phyloP scores from a whole-genome alignment of 2,329 filamentous ascomycete species.

The Cercospora janseana region DNA sequence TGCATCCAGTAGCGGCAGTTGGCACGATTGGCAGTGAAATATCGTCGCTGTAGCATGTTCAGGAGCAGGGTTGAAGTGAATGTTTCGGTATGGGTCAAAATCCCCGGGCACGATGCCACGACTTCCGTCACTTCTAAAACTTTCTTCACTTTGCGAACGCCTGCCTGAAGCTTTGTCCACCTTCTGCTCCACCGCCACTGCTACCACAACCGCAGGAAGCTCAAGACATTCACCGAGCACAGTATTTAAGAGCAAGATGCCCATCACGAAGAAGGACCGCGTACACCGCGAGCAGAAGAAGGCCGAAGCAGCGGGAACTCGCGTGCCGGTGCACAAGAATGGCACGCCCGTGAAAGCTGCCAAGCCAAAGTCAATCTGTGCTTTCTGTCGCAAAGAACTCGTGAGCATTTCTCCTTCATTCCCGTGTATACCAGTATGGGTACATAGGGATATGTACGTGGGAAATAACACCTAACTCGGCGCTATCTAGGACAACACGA shows the following conservation, averaged over 20 bases:
- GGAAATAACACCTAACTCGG: neutral
- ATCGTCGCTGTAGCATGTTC: too few relatives aligned
- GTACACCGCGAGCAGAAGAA: conserved; percentile 57
- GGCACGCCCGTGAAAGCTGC: conserved; percentile 55
- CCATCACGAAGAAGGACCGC: conserved; percentile 53
- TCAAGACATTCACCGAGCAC: neutral
- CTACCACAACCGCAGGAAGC: neutral
- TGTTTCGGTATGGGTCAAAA: too few relatives aligned
- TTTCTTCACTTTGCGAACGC: too few relatives aligned
- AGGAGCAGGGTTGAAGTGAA: too few relatives aligned
- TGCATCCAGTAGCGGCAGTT: too few relatives aligned
- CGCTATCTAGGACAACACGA: conserved; percentile 45
- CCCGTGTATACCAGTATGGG: neutral
- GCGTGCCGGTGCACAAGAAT: conserved; percentile 55
- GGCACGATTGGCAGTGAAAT: too few relatives aligned
- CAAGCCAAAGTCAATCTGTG: conserved; percentile 50
- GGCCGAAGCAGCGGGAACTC: conserved; percentile 55
- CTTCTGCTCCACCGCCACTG: too few relatives aligned
- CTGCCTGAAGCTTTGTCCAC: too few relatives aligned
- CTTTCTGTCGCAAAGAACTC: conserved; percentile 34
- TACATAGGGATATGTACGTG: neutral
- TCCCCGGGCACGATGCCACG: neutral
- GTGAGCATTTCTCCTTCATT: conserved; percentile 16
- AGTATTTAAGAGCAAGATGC: conserved; percentile 38
- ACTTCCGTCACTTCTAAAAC: conserved; percentile 7